Conservation (phyloP, 192 early-diverging fungal species). For the Gamsiella multidivaricata region DNA sequence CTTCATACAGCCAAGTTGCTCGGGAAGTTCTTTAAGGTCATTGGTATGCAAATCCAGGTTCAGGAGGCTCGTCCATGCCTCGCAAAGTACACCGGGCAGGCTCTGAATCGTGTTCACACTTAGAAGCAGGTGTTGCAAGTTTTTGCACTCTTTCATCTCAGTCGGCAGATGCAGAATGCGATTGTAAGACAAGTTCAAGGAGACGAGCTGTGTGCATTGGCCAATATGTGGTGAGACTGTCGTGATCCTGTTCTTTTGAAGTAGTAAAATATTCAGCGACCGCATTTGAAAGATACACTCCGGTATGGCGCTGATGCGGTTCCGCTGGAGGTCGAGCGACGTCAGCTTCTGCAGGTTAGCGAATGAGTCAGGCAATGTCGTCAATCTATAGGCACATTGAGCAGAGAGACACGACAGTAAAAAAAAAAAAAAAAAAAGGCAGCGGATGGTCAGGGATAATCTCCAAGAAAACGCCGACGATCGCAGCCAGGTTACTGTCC, state of each 20-base stretch:
- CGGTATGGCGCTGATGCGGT: conserved; percentile 55
- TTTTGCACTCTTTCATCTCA: conserved; percentile 31
- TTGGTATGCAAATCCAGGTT: conserved; percentile 63
- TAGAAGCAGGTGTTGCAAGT: conserved; percentile 50
- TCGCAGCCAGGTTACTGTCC: not conserved
- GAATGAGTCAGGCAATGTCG: conserved; percentile 46
- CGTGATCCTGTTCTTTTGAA: conserved; percentile 59
- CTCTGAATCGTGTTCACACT: conserved; percentile 53
- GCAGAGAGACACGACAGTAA: not conserved
- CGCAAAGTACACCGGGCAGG: conserved; percentile 42
- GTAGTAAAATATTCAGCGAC: conserved; percentile 45
- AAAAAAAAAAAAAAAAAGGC: not conserved
- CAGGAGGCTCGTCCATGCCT: conserved; percentile 36
- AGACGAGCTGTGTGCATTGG: conserved; percentile 35
- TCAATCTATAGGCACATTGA: conserved; percentile 13
- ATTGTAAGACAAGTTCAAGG: conserved; percentile 58
- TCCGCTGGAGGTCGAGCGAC: conserved; percentile 55
- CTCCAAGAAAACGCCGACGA: too few species aligned
- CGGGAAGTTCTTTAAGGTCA: conserved; percentile 26
- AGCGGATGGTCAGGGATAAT: too few species aligned
- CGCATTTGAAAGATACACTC: conserved; percentile 41
- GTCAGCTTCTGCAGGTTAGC: conserved; percentile 37
- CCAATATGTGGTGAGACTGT: conserved; percentile 22
- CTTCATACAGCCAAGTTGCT: conserved; percentile 25
- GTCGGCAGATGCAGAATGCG: conserved; percentile 43